Evolutionary conservation across 78 protist genomes (phyloP).

Genomic region (Dictyostelium capitatum): DNA sequence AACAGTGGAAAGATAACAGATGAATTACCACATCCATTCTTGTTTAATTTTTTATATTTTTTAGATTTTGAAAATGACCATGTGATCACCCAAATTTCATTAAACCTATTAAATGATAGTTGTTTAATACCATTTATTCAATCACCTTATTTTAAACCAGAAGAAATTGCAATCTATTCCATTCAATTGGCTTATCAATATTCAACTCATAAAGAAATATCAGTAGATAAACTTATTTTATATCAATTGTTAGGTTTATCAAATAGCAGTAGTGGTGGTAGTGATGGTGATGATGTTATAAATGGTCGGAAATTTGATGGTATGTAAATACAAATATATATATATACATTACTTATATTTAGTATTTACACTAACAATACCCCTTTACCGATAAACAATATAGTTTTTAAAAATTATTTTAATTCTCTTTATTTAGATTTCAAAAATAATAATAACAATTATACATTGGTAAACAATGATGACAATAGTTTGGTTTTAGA

Average conservation of each 20-base stretch:
- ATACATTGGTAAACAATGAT: no score
- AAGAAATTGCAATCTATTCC: conserved; percentile 7
- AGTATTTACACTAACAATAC: no score
- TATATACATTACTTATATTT: neutral
- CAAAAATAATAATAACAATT: neutral
- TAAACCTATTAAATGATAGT: conserved; percentile 4
- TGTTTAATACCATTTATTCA: neutral
- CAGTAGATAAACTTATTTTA: neutral
- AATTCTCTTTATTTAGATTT: neutral
- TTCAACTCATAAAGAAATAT: neutral
- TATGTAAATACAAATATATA: neutral
- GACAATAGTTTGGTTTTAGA: no score
- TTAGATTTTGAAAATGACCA: conserved; percentile 8
- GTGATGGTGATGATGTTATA: no score
- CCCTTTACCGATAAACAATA: no score
- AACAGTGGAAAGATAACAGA: neutral
- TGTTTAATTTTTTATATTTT: conserved; percentile 8
- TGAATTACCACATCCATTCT: conserved; percentile 1
- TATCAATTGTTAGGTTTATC: neutral
- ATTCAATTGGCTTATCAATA: neutral
- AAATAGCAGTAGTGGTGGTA: neutral
- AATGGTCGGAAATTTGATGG: neutral
- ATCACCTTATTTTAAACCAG: neutral
- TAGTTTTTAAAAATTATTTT: conserved; percentile 3
- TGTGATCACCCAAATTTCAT: conserved; percentile 1